Conservation (phyloP, 495 filamentous ascomycete genomes). For the Penicillium lividum region DNA sequence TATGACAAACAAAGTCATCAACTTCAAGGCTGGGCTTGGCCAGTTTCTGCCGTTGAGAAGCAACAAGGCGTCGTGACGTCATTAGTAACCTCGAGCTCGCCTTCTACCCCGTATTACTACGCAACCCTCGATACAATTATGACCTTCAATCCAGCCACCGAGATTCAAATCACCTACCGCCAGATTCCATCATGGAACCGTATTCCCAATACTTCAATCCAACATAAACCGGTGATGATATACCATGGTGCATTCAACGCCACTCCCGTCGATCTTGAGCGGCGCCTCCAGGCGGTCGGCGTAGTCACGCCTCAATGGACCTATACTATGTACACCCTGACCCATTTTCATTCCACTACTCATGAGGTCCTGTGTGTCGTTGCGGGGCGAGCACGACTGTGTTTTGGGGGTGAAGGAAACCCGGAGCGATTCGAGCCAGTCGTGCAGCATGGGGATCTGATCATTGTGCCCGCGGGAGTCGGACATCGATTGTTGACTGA, state of each 20-base stretch:
- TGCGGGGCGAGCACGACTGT: conserved; percentile 58
- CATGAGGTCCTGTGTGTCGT: conserved; percentile 67
- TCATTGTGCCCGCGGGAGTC: conserved; percentile 68
- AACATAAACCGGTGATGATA: conserved; percentile 62
- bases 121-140: conserved; percentile 14
- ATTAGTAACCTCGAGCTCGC: background rate
- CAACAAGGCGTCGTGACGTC: background rate
- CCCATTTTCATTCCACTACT: conserved; percentile 66
- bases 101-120: background rate
- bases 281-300: conserved; percentile 50
- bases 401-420: conserved; percentile 68
- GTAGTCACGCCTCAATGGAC: conserved; percentile 65
- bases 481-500: conserved; percentile 63
- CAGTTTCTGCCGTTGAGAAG: background rate
- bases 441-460: conserved; percentile 61
- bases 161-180: conserved; percentile 55
- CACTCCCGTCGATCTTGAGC: conserved; percentile 50
- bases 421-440: conserved; percentile 53
- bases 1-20: no score
- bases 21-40: no score
- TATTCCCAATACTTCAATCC: conserved; percentile 67
- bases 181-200: conserved; percentile 58
- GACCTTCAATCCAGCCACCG: conserved; percentile 44
- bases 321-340: conserved; percentile 64
- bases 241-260: conserved; percentile 56